Evolutionary conservation across 179 eudicot species (phyloP).

Genomic region (Camellia oleifera): DNA sequence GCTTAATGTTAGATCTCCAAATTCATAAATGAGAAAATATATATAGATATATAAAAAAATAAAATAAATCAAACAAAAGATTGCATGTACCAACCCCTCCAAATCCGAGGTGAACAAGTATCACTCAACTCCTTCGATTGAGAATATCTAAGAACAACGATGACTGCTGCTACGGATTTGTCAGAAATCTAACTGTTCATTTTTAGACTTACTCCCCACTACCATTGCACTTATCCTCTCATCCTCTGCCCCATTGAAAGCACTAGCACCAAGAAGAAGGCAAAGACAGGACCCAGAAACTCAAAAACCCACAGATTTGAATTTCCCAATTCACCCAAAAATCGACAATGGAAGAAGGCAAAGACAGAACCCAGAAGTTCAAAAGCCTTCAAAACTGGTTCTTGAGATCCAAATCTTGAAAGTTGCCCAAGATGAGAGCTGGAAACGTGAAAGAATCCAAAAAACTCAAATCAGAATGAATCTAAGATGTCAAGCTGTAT

Average conservation of each 20-base stretch:
- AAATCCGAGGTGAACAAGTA: slow-evolving; percentile 23
- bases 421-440: background rate
- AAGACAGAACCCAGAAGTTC: background rate
- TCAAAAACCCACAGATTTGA: background rate
- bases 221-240: slow-evolving; percentile 2
- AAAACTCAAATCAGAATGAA: background rate
- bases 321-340: background rate
- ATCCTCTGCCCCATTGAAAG: slow-evolving; percentile 4
- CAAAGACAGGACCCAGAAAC: background rate
- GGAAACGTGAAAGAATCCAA: background rate
- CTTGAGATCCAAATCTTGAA: background rate
- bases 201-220: background rate
- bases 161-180: slow-evolving; percentile 25
- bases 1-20: background rate
- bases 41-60: no score
- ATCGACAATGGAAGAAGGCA: no score
- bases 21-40: background rate
- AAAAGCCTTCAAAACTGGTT: background rate
- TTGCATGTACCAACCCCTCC: slow-evolving; percentile 20
- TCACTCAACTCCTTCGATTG: slow-evolving; percentile 18
- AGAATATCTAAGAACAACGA: slow-evolving; percentile 26
- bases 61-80: background rate
- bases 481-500: background rate
- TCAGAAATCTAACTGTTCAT: background rate
- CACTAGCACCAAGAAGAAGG: background rate